Evolutionary conservation across 768 basidiomycete species (phyloP).

Genomic region (Pleurotus tuber-regium): DNA sequence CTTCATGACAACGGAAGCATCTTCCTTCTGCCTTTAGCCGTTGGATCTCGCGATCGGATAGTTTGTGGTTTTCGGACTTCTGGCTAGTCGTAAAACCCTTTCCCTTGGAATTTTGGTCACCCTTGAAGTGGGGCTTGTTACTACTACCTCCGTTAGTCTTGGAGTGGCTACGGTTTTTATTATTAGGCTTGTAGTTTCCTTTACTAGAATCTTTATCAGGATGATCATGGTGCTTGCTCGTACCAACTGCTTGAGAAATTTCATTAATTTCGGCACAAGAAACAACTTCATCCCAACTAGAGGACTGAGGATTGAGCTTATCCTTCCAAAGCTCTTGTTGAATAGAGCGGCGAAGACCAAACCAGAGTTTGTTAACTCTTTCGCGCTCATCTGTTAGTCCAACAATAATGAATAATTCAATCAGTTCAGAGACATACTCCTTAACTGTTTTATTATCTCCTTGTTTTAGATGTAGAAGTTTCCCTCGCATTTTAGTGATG

Average conservation of each 20-base stretch:
- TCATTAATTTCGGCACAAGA: constrained; percentile 29
- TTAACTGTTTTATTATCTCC: constrained; percentile 22
- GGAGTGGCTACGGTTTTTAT: neutral
- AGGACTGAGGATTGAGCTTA: constrained; percentile 23
- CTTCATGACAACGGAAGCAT: constrained; percentile 27
- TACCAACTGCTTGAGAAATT: constrained; percentile 18
- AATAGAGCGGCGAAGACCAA: constrained; percentile 22
- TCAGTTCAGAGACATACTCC: constrained; percentile 31
- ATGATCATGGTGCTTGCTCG: too few relatives aligned
- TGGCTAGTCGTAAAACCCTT: neutral
- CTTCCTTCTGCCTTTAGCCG: constrained; percentile 18
- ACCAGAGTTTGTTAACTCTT: constrained; percentile 31
- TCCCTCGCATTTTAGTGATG: constrained; percentile 1
- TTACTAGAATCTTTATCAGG: neutral
- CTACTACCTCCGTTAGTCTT: neutral
- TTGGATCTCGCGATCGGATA: constrained; percentile 9
- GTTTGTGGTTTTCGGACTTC: neutral
- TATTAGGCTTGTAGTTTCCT: neutral
- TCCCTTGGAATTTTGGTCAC: neutral
- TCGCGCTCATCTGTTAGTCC: constrained; percentile 25
- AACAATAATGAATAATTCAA: constrained; percentile 30
- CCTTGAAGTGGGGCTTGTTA: neutral
- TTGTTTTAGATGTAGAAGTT: constrained; percentile 22
- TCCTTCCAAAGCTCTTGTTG: constrained; percentile 28
- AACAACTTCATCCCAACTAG: constrained; percentile 22